These are phyloP conservation scores for Scenedesmus sp. DNA, from an alignment of 163 green algal species.

Conservation along the genomic window DNA sequence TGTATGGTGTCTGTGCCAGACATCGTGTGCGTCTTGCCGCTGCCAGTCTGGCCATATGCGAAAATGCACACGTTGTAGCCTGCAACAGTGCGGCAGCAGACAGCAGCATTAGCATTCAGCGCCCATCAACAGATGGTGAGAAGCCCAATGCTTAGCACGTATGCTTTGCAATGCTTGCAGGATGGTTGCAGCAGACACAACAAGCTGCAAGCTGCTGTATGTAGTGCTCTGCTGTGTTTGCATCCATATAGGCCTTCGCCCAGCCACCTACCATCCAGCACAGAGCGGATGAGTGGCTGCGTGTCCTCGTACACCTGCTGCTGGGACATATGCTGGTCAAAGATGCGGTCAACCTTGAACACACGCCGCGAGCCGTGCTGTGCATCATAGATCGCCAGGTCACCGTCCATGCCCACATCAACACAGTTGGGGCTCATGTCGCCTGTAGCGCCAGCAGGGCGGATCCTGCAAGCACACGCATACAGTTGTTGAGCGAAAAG, in stretches of 20 bases:
- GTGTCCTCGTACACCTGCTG: conserved; percentile 92
- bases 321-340: conserved; percentile 80
- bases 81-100: conserved; percentile 53
- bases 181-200: background rate
- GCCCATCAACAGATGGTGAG: background rate
- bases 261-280: conserved; percentile 85
- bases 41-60: conserved; percentile 95
- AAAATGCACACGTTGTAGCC: conserved; percentile 98
- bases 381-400: conserved; percentile 70
- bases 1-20: conserved; percentile 77
- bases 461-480: conserved; percentile 59
- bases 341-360: conserved; percentile 92
- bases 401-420: conserved; percentile 68
- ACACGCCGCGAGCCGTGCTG: conserved; percentile 59
- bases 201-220: background rate
- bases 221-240: background rate
- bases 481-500: background rate
- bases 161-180: background rate
- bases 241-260: background rate
- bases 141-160: background rate
- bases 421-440: conserved; percentile 66
- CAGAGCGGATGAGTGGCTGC: conserved; percentile 89
- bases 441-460: conserved; percentile 77
- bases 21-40: conserved; percentile 97
- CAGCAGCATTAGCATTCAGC: background rate